Percentiles rank a stretch among this genome's conserved stretches.
These are phyloP conservation scores for Aspergillus fijiensis DNA, from an alignment of 2,329 filamentous ascomycete species.

Conservation along the genomic window DNA sequence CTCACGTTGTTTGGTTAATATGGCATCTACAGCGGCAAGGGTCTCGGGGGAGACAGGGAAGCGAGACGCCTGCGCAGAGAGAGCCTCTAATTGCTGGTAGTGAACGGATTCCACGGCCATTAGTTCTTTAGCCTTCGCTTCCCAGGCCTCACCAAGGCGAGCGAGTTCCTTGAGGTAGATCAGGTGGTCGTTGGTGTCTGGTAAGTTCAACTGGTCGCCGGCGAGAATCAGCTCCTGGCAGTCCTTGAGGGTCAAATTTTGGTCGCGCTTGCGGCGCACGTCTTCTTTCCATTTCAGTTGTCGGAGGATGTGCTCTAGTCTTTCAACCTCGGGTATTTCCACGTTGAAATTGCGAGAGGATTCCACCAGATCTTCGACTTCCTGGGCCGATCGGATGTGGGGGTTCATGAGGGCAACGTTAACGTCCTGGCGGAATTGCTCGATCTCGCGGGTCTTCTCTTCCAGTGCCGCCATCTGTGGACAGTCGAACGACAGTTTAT, in stretches of 20 bases:
- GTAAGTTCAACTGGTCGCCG: slow-evolving; percentile 73
- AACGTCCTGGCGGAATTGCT: slow-evolving; percentile 77
- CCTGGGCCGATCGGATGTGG: slow-evolving; percentile 62
- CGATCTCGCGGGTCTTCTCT: slow-evolving; percentile 81
- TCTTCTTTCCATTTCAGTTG: slow-evolving; percentile 87
- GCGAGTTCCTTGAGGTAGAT: slow-evolving; percentile 73
- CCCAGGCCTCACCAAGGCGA: slow-evolving; percentile 79
- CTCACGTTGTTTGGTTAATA: slow-evolving; percentile 92
- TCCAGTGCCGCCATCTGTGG: slow-evolving; percentile 82
- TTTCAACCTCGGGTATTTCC: slow-evolving; percentile 84
- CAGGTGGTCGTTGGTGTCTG: slow-evolving; percentile 77
- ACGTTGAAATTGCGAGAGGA: slow-evolving; percentile 86
- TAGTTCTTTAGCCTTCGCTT: slow-evolving; percentile 86
- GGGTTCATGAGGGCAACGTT: slow-evolving; percentile 67
- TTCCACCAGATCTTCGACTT: slow-evolving; percentile 90
- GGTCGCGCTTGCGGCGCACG: slow-evolving; percentile 65
- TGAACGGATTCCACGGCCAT: slow-evolving; percentile 90
- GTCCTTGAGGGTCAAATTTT: slow-evolving; percentile 71
- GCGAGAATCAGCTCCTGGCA: slow-evolving; percentile 76
- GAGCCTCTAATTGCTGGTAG: slow-evolving; percentile 88
- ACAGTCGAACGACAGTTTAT: slow-evolving; percentile 88
- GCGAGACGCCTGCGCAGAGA: slow-evolving; percentile 76
- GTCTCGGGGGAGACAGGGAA: slow-evolving; percentile 83
- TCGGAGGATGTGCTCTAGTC: slow-evolving; percentile 74
- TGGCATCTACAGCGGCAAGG: slow-evolving; percentile 78